These are phyloP conservation scores for Gentiana straminea DNA, from an alignment of 257 asterid species.

Conservation along the genomic window DNA sequence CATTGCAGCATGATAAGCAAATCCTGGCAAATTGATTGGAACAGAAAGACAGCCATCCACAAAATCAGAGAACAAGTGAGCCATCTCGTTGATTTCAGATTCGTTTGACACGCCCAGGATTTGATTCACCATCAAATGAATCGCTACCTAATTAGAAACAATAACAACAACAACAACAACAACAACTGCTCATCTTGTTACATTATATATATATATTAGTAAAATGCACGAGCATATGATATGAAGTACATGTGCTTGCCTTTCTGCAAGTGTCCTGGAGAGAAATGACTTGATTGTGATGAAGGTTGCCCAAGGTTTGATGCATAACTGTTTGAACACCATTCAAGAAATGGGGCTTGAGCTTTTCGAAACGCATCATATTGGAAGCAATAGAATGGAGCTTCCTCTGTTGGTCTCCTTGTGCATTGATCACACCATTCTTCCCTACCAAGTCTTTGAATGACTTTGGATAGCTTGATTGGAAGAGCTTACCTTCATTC, in stretches of 20 bases:
- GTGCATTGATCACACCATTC: slow-evolving; percentile 69
- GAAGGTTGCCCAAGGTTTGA: slow-evolving; percentile 27
- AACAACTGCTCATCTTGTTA: background rate
- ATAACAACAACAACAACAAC: background rate
- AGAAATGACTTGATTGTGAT: slow-evolving; percentile 38
- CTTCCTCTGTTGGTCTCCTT: slow-evolving; percentile 71
- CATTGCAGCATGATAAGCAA: slow-evolving; percentile 84
- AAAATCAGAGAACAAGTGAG: slow-evolving; percentile 70
- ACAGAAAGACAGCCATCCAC: slow-evolving; percentile 90
- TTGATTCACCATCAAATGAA: slow-evolving; percentile 87
- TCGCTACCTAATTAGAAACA: slow-evolving; percentile 43
- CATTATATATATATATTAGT: background rate
- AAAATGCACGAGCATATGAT: background rate
- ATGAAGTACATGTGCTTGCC: slow-evolving; percentile 19
- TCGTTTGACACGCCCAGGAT: slow-evolving; percentile 73
- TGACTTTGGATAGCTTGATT: slow-evolving; percentile 87
- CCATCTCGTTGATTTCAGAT: slow-evolving; percentile 69
- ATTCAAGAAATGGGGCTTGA: slow-evolving; percentile 61
- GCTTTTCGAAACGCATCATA: slow-evolving; percentile 75
- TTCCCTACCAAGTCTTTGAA: slow-evolving; percentile 84
- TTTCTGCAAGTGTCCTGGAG: slow-evolving; percentile 82
- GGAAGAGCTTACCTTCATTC: slow-evolving; percentile 65
- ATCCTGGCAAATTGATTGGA: slow-evolving; percentile 74
- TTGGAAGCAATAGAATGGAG: slow-evolving; percentile 78
- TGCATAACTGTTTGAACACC: slow-evolving; percentile 53